Base-by-base conservation (phyloP, 495 filamentous ascomycete genomes). In the Chaetomium cochliodes region DNA sequence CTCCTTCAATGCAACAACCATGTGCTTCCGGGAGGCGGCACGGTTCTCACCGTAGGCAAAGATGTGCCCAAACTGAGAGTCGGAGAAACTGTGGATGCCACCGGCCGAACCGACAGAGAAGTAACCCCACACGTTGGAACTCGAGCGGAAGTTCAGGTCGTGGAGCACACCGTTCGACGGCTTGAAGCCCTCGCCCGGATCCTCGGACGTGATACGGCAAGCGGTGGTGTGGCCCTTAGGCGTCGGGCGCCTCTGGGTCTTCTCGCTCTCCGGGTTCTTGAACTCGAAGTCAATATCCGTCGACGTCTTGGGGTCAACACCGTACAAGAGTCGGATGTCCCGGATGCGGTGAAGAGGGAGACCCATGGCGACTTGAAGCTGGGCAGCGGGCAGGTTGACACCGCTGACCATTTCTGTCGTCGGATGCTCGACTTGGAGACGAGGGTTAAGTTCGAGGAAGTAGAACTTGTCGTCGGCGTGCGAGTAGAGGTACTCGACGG, bases 381-480 rank as follows among this genome's bases (percentile, higher is more conserved):
- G 94, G 41, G 96, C 94, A 63, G 96, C 94, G 42, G 94, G 94
- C 73, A 99, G 79, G 76, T 98, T 96, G 71, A 99, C 96, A 71
- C 94, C 96, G 72, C 87, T 94, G 58, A 99, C 94, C 94, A 99
- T 99, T 76, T 99, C 94, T 9, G 94, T 99, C 33, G 96, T 98
- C 53, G 94, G 94, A 79, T 99, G 94, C 86, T 98, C 94, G 77
- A 98, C 94, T 81, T 98, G 94, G 53, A 98, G 86, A 88, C 94
- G 89, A 26, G 94, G 94, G 81, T 98, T 98, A 73, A 98, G 81
- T 79, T 98, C 94, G 63, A 98, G 79, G 83, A 99, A 99, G 84
- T 98, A 99, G 85, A 98, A 99, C 77, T 96, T 92, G 84, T 97
- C 93, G 61, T 99, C 94, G 5, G 92, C 84, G 76, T 99, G 93